These are phyloP conservation scores for Skeletonema marinoi DNA, from an alignment of 108 stramenopile species.

Conservation along the genomic window DNA sequence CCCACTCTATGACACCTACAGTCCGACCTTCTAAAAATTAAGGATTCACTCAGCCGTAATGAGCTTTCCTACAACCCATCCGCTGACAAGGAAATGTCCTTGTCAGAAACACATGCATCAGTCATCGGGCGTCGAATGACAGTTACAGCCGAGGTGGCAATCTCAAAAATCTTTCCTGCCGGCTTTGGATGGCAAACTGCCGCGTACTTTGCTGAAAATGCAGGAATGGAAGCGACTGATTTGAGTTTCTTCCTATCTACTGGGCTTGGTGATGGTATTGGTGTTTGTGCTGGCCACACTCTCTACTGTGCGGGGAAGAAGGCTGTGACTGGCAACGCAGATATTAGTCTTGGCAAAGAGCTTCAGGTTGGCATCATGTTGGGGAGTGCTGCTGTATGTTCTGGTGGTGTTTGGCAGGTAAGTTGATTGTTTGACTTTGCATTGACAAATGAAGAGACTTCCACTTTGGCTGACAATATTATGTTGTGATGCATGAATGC, in stretches of 20 bases:
- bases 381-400: constrained; percentile 24
- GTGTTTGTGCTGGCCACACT: constrained; percentile 21
- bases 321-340: neutral
- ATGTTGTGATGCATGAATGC: no score
- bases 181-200: constrained; percentile 24
- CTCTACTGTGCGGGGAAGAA: constrained; percentile 14
- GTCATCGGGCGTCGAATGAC: neutral
- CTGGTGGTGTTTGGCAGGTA: constrained; percentile 12
- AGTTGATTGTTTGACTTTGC: neutral
- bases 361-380: constrained; percentile 10
- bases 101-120: neutral
- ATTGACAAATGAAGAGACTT: neutral
- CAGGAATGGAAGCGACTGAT: constrained; percentile 4
- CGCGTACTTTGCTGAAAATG: constrained; percentile 5
- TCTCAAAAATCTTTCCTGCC: constrained; percentile 20
- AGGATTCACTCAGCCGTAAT: neutral
- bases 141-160: constrained; percentile 10
- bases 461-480: neutral
- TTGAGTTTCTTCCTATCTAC: constrained; percentile 20
- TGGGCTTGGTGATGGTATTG: constrained; percentile 15
- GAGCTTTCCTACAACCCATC: neutral
- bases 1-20: neutral
- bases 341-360: neutral
- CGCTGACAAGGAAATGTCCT: neutral
- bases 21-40: neutral